These are phyloP conservation scores for Tylopilus sp. DNA, from an alignment of 768 basidiomycete species.

Conservation along the genomic window DNA sequence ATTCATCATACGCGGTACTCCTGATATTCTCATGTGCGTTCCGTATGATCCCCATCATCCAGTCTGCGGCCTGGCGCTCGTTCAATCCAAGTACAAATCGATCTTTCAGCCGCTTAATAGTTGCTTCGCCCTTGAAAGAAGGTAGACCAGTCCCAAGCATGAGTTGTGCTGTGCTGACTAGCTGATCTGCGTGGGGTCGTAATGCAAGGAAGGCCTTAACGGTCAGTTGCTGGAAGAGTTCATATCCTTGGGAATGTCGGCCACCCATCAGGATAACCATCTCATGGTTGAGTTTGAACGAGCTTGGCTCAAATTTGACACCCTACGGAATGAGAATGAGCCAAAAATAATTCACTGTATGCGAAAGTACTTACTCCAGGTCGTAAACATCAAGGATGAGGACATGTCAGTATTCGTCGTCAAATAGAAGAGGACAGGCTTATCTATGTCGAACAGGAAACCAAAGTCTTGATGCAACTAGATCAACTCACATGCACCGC, in stretches of 20 bases:
- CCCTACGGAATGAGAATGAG: conserved; percentile 50
- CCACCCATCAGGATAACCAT: conserved; percentile 99
- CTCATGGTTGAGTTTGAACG: conserved; percentile 98
- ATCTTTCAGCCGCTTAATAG: conserved; percentile 82
- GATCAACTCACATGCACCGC: conserved; percentile 5
- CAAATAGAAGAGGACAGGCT: conserved; percentile 40
- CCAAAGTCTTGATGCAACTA: conserved; percentile 69
- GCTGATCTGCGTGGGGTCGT: conserved; percentile 89
- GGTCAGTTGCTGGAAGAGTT: conserved; percentile 88
- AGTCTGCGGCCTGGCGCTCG: conserved; percentile 91
- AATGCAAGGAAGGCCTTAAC: conserved; percentile 97
- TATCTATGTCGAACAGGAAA: conserved; percentile 97
- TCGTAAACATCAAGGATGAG: conserved; percentile 34
- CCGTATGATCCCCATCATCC: conserved; percentile 82
- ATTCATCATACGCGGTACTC: conserved; percentile 93
- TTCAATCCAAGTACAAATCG: conserved; percentile 80
- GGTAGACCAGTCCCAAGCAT: conserved; percentile 96
- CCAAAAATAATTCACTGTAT: not conserved
- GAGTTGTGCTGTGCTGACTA: conserved; percentile 82
- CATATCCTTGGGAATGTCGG: conserved; percentile 89
- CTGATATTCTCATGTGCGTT: conserved; percentile 96
- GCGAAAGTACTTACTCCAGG: conserved; percentile 51
- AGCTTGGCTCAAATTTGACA: conserved; percentile 97
- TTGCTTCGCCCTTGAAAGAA: conserved; percentile 94
- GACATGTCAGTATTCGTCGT: conserved; percentile 27